phyloP scores from a whole-genome alignment of 495 filamentous ascomycete genomes.

The Daldinia loculata region DNA sequence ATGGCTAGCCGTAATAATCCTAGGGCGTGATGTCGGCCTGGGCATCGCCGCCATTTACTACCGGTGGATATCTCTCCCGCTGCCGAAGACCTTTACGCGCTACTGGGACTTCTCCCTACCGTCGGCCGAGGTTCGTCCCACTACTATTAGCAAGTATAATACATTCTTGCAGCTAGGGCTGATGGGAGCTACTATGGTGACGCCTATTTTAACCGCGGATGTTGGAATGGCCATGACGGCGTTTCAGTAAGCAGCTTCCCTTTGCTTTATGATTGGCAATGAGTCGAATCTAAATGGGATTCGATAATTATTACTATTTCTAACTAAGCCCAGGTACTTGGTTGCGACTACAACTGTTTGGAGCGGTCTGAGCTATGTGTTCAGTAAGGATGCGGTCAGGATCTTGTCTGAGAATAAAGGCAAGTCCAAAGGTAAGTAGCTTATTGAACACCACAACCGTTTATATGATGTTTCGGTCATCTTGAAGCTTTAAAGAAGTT shows the following conservation, averaged over 20 bases:
- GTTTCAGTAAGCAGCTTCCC: constrained; percentile 69
- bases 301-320: background rate
- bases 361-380: constrained; percentile 85
- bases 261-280: background rate
- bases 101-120: constrained; percentile 99
- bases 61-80: constrained; percentile 90
- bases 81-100: constrained; percentile 88
- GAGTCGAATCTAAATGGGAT: background rate
- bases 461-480: background rate
- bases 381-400: constrained; percentile 81
- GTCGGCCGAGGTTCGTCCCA: constrained; percentile 91
- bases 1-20: constrained; percentile 86
- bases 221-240: constrained; percentile 65
- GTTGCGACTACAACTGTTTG: constrained; percentile 84
- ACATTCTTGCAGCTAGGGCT: constrained; percentile 81
- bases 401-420: constrained; percentile 65
- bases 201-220: constrained; percentile 71
- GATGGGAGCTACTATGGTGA: constrained; percentile 77
- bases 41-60: constrained; percentile 93
- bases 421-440: constrained; percentile 36
- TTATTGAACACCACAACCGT: background rate
- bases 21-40: constrained; percentile 88
- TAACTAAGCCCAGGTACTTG: constrained; percentile 62
- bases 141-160: constrained; percentile 89
- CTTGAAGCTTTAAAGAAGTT: background rate